These are phyloP conservation scores for Castanopsis chinensis DNA, from an alignment of 306 rosid species.

Conservation along the genomic window DNA sequence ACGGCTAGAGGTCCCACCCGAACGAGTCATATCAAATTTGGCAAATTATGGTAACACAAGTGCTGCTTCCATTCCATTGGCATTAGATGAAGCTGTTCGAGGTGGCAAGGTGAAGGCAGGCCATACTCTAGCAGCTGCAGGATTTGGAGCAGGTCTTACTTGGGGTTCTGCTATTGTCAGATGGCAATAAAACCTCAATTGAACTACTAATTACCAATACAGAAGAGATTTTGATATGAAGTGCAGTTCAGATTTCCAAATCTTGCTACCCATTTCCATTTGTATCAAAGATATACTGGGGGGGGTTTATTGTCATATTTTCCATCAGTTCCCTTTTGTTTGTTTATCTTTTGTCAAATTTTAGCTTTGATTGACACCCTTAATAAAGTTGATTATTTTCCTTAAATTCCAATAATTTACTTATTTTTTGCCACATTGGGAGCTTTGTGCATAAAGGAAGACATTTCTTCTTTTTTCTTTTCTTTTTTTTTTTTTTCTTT, in stretches of 20 bases:
- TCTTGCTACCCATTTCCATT: not conserved
- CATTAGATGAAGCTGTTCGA: slow-evolving; percentile 91
- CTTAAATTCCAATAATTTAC: not conserved
- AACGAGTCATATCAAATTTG: slow-evolving; percentile 84
- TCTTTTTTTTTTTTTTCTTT: no score
- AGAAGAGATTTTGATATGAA: not conserved
- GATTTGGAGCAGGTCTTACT: slow-evolving; percentile 94
- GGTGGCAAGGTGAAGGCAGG: slow-evolving; percentile 75
- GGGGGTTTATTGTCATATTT: not conserved
- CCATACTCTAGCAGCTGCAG: slow-evolving; percentile 80
- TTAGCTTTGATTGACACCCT: not conserved
- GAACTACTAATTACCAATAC: not conserved
- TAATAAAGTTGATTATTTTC: slow-evolving; percentile 20
- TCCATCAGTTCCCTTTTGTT: slow-evolving; percentile 21
- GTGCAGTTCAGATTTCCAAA: not conserved
- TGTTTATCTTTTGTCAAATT: not conserved
- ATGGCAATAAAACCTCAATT: slow-evolving; percentile 58
- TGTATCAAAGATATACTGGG: not conserved
- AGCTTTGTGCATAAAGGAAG: no score
- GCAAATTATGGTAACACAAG: slow-evolving; percentile 94
- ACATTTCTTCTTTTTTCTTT: no score
- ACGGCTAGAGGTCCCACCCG: slow-evolving; percentile 68
- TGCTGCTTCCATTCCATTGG: slow-evolving; percentile 91
- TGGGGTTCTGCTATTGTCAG: slow-evolving; percentile 89
- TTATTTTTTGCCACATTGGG: not conserved